phyloP scores from a whole-genome alignment of 306 rosid genomes.

The Parietaria judaica region DNA sequence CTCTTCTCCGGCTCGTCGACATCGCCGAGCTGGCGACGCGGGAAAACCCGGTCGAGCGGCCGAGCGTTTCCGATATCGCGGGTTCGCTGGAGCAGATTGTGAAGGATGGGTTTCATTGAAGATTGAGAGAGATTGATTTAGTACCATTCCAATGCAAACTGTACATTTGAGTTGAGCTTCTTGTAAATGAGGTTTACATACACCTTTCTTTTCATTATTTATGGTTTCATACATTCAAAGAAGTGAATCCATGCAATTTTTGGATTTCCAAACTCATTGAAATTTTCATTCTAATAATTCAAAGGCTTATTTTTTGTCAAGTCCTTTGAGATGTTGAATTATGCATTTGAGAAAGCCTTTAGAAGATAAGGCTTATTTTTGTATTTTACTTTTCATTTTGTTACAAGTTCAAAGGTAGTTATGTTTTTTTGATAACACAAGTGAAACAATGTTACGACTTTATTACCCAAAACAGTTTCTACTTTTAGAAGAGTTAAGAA shows the following conservation, averaged over 20 bases:
- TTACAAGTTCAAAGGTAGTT: too few relatives aligned
- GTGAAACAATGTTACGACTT: background rate
- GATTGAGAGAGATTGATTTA: slow-evolving; percentile 10
- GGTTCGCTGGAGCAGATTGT: slow-evolving; percentile 77
- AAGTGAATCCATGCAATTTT: slow-evolving; percentile 31
- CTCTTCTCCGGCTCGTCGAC: slow-evolving; percentile 76
- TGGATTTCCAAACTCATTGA: slow-evolving; percentile 17
- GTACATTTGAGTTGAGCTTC: slow-evolving; percentile 49
- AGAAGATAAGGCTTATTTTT: too few relatives aligned
- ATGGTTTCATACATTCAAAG: slow-evolving; percentile 12
- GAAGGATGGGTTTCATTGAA: slow-evolving; percentile 51
- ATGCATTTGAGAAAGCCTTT: too few relatives aligned
- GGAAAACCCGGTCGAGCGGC: slow-evolving; percentile 54
- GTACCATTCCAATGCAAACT: slow-evolving; percentile 23
- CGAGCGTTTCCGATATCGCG: slow-evolving; percentile 53
- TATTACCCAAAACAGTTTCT: background rate
- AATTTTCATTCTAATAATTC: background rate
- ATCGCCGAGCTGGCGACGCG: slow-evolving; percentile 61
- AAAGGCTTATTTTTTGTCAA: too few relatives aligned
- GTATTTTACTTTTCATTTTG: too few relatives aligned
- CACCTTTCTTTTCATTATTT: slow-evolving; percentile 16
- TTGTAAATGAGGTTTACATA: slow-evolving; percentile 30
- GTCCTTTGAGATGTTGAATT: too few relatives aligned
- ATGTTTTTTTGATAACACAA: too few relatives aligned
- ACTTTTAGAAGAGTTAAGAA: slow-evolving; percentile 6